Conservation (phyloP, 208 protist genomes). For the Acanthamoeba sp. region DNA sequence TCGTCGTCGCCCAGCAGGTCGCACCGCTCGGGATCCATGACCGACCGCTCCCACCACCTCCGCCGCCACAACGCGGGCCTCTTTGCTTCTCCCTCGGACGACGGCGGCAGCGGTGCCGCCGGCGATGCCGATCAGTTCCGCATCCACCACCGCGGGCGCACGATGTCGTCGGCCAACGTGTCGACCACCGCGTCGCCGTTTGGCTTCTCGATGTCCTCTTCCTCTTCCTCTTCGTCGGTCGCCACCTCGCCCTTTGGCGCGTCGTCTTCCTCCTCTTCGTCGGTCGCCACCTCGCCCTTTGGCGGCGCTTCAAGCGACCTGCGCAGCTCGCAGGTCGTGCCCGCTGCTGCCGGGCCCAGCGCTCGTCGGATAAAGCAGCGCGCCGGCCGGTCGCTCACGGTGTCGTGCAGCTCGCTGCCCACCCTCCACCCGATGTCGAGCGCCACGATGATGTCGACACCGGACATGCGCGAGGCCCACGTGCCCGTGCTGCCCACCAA, state of each 20-base stretch:
- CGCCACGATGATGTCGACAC: not conserved
- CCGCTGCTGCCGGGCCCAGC: no score
- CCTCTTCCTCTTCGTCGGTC: not conserved
- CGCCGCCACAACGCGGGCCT: no score
- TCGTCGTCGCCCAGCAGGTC: not conserved
- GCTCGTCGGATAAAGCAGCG: not conserved
- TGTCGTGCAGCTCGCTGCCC: not conserved
- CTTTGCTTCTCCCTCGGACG: not conserved
- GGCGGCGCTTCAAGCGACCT: no score
- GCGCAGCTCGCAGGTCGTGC: no score
- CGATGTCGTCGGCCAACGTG: not conserved
- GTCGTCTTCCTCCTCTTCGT: no score
- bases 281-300: no score
- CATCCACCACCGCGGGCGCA: not conserved
- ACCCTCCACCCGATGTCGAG: not conserved
- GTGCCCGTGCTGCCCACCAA: conserved; percentile 41
- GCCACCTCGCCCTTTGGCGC: not conserved
- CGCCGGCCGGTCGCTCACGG: not conserved
- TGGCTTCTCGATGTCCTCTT: not conserved
- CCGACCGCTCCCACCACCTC: not conserved
- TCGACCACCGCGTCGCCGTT: not conserved
- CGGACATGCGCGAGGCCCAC: not conserved
- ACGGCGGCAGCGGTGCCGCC: not conserved
- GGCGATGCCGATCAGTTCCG: not conserved
- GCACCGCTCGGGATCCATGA: not conserved